Base-by-base conservation (phyloP, 768 basidiomycete species). In the Collybia sp. region DNA sequence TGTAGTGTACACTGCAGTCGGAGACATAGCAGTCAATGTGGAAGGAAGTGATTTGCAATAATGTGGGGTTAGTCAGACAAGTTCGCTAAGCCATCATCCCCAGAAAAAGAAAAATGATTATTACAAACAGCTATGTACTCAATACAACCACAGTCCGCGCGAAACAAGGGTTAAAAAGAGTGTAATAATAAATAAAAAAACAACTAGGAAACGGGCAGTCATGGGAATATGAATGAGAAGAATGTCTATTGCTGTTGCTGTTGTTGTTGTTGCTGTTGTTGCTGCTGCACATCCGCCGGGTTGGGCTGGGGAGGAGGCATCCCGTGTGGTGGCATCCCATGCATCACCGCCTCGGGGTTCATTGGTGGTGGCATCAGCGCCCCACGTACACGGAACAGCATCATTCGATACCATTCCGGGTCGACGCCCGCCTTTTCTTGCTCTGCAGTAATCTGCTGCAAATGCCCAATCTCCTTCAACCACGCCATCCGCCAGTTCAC, bases 391-490 rank as follows among this genome's bases (percentile, higher is more conserved):
- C 86, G 80, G 58, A 87, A 73, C 8, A 90, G 59, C 88, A 92
- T 91, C 79, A 87, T 83, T 51, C 84, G 70, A 56, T 83, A 93
- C 89, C 89, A 93, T 51, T 92, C 89, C 38, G 80, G 81, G 42
- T 88, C 87, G 2, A 77, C 83, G 25, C 84, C 85, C 15, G 80
- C 79, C 65, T 89, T 90, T 60, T 92, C 87, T 58, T 91, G 89
- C 55, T 91, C 85, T 8, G 66, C 74, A 0, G 90, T 85, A n/a
- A 89, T 67, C 52, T 85, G 81, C 56, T 85, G 82, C 46, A 93
- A 67, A 57, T 79, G 80, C 8, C 75, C 75, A 41, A 93, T 75
- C 65, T 93, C 90, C 61, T 91, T 91, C 46, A 83, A 66, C 83
- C 90, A 85, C 39, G 84, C 82, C 20, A 77, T 61, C 42, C 83